phyloP scores from a whole-genome alignment of 495 filamentous ascomycete species.

The Penicillium nucicola region DNA sequence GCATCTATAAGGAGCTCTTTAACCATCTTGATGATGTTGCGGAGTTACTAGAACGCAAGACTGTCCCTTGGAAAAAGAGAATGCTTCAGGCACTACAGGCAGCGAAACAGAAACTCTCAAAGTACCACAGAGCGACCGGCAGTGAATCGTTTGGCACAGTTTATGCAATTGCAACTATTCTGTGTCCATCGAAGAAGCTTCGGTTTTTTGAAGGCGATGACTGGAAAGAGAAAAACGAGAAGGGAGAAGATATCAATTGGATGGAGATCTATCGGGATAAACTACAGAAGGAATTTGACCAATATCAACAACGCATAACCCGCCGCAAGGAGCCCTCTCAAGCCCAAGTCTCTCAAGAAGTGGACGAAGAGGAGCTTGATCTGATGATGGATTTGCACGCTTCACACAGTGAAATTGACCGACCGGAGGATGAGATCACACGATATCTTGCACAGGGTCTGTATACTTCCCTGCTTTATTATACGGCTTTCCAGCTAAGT shows the following conservation, averaged over 20 bases:
- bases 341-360: too few species aligned
- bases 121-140: constrained; percentile 4
- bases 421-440: not conserved
- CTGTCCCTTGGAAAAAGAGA: not conserved
- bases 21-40: not conserved
- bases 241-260: not conserved
- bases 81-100: constrained; percentile 4
- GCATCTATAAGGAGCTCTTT: constrained; percentile 10
- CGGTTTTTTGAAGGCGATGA: constrained; percentile 12
- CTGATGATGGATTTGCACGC: not conserved
- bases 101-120: constrained; percentile 1
- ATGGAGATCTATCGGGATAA: not conserved
- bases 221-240: constrained; percentile 1
- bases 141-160: not conserved
- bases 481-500: too few species aligned
- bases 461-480: not conserved
- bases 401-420: not conserved
- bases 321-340: too few species aligned
- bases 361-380: not conserved
- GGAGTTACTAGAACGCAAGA: not conserved
- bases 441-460: not conserved
- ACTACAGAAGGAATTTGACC: not conserved
- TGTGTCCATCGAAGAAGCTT: constrained; percentile 14
- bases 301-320: not conserved
- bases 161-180: constrained; percentile 15